phyloP scores from a whole-genome alignment of 2,329 filamentous ascomycete species.

The Curvularia eragrostidis region DNA sequence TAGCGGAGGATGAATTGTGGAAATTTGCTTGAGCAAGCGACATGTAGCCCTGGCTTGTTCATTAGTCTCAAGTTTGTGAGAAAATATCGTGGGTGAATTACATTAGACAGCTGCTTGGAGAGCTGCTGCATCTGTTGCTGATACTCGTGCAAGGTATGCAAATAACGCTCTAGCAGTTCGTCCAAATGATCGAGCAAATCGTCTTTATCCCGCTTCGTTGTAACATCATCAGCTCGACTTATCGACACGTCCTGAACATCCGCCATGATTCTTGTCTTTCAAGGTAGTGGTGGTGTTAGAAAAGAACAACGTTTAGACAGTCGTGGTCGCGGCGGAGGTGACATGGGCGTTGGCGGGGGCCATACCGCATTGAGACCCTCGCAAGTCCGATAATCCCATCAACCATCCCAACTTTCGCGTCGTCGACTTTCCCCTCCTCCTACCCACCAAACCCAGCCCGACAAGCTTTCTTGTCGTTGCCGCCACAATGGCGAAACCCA shows the following conservation, averaged over 20 bases:
- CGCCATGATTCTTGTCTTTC: conserved; percentile 13
- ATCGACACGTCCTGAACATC: conserved; percentile 11
- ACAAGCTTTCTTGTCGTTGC: neutral
- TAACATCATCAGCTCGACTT: neutral
- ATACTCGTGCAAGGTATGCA: conserved; percentile 71
- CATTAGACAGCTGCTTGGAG: conserved; percentile 59
- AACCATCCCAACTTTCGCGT: conserved; percentile 12
- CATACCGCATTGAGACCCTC: conserved; percentile 21
- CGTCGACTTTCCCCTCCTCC: conserved; percentile 2
- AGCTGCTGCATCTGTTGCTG: conserved; percentile 64
- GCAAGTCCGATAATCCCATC: conserved; percentile 22
- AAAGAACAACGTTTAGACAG: neutral
- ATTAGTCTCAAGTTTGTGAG: conserved; percentile 1
- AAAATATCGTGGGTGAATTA: conserved; percentile 45
- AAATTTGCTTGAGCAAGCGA: conserved; percentile 78
- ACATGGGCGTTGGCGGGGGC: conserved; percentile 20
- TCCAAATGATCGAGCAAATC: conserved; percentile 61
- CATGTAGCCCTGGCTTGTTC: conserved; percentile 50
- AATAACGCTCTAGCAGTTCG: conserved; percentile 68
- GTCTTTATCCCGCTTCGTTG: conserved; percentile 25
- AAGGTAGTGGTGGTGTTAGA: neutral
- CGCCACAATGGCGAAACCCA: conserved; percentile 43
- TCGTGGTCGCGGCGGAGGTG: neutral
- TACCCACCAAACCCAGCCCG: conserved; percentile 6
- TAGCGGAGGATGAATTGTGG: conserved; percentile 65